phyloP scores from a whole-genome alignment of 169 alveolate species.

The Cryptosporidium sp. region DNA sequence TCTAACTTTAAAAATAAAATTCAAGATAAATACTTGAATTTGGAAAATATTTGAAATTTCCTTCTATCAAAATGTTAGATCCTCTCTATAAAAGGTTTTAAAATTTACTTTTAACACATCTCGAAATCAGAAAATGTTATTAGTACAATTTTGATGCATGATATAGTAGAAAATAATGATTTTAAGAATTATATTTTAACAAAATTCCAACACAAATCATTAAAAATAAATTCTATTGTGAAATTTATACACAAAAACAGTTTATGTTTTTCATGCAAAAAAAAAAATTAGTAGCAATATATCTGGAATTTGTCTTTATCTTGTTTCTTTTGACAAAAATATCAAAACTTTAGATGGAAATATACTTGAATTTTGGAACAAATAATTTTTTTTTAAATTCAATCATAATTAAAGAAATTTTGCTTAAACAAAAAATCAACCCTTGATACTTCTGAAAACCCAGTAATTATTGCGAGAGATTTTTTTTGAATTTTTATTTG shows the following conservation, averaged over 20 bases:
- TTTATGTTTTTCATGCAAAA: background rate
- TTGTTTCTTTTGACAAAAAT: slow-evolving; percentile 14
- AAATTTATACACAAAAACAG: slow-evolving; percentile 25
- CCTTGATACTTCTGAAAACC: background rate
- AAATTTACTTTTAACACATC: slow-evolving; percentile 11
- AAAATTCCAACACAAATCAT: background rate
- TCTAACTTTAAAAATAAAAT: background rate
- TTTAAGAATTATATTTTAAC: background rate
- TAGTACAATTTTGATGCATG: background rate
- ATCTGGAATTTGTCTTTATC: slow-evolving; percentile 5
- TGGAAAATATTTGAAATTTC: background rate
- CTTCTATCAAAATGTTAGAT: slow-evolving; percentile 3
- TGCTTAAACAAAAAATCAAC: slow-evolving; percentile 7
- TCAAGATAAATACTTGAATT: background rate
- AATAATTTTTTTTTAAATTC: slow-evolving; percentile 8
- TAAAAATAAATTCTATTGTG: slow-evolving; percentile 11
- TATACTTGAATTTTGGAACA: slow-evolving; percentile 23
- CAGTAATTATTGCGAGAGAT: background rate
- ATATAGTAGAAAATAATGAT: slow-evolving; percentile 5
- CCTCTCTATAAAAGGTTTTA: slow-evolving; percentile 9
- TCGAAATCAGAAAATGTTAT: slow-evolving; percentile 44
- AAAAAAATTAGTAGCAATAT: background rate
- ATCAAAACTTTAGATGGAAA: background rate
- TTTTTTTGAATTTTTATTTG: background rate
- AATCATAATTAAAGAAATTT: background rate